A percentile compares a stretch with the other conserved stretches of the same genome.
phyloP scores from a whole-genome alignment of 345 rosid species.

The Adansonia digitata region DNA sequence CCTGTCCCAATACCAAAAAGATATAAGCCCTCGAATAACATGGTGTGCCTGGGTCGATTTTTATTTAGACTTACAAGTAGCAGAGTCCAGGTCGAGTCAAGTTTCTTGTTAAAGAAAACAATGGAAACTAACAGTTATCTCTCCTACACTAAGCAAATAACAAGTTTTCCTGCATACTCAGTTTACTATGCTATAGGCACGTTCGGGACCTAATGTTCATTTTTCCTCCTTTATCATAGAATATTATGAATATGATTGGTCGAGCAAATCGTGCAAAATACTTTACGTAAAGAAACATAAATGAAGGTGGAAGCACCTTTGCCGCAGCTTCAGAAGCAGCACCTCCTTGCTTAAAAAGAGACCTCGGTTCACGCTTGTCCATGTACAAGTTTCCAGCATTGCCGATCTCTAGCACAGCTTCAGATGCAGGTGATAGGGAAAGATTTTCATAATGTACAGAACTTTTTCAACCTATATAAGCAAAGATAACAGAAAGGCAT shows the following conservation, averaged over 20 bases:
- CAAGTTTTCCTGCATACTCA: background rate
- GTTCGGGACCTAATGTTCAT: background rate
- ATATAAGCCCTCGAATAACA: background rate
- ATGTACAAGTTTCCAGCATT: constrained; percentile 83
- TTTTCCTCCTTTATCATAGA: background rate
- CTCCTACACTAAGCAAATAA: background rate
- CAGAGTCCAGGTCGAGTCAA: background rate
- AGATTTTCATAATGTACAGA: constrained; percentile 56
- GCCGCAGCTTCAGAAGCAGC: constrained; percentile 78
- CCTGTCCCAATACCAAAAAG: constrained; percentile 36
- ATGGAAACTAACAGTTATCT: background rate
- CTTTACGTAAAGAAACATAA: background rate
- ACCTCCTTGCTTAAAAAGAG: constrained; percentile 83
- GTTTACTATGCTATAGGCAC: background rate
- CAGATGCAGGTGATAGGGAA: constrained; percentile 74
- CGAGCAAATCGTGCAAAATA: background rate
- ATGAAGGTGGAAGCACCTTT: constrained; percentile 42
- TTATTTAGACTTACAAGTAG: background rate
- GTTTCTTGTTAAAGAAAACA: background rate
- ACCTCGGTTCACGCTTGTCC: constrained; percentile 86
- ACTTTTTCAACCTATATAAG: constrained; percentile 60
- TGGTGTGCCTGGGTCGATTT: background rate
- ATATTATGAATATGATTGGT: background rate
- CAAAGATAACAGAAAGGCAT: background rate
- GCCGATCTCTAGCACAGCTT: constrained; percentile 78